These are phyloP conservation scores for Coemansia sp. DNA, from an alignment of 192 early-diverging fungal genomes.

Conservation along the genomic window DNA sequence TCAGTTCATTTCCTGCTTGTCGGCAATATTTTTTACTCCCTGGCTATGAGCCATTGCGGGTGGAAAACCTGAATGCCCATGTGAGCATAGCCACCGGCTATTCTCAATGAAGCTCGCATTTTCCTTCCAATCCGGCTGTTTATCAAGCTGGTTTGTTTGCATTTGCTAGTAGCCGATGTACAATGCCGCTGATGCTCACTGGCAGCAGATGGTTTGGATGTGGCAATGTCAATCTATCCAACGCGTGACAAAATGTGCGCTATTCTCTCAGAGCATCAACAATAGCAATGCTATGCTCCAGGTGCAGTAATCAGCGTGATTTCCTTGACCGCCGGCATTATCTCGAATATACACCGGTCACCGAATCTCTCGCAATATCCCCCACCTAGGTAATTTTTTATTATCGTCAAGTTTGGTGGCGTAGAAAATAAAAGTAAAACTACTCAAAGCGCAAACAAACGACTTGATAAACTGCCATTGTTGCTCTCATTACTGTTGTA, in stretches of 20 bases:
- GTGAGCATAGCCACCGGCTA: slow-evolving; percentile 2
- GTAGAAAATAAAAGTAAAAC: slow-evolving; percentile 29
- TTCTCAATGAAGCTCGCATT: slow-evolving; percentile 8
- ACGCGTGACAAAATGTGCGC: background rate
- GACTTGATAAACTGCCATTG: background rate
- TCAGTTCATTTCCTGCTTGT: background rate
- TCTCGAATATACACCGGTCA: background rate
- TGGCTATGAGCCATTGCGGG: background rate
- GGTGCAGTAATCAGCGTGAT: background rate
- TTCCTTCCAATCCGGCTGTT: background rate
- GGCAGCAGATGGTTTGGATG: background rate
- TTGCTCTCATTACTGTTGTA: background rate
- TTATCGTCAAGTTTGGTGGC: slow-evolving; percentile 20
- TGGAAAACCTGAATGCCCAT: background rate
- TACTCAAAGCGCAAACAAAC: slow-evolving; percentile 6
- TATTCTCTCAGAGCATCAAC: background rate
- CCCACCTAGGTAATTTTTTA: background rate
- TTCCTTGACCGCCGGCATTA: background rate
- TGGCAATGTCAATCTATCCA: background rate
- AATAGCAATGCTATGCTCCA: background rate
- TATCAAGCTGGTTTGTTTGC: background rate
- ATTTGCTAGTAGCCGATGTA: background rate
- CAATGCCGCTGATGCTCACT: background rate
- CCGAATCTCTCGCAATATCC: background rate
- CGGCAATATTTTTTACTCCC: background rate